Percentiles rank a stretch among this genome's conserved stretches.
phyloP scores from a whole-genome alignment of 176 grass and related monocot genomes.

The Alloteropsis semialata region DNA sequence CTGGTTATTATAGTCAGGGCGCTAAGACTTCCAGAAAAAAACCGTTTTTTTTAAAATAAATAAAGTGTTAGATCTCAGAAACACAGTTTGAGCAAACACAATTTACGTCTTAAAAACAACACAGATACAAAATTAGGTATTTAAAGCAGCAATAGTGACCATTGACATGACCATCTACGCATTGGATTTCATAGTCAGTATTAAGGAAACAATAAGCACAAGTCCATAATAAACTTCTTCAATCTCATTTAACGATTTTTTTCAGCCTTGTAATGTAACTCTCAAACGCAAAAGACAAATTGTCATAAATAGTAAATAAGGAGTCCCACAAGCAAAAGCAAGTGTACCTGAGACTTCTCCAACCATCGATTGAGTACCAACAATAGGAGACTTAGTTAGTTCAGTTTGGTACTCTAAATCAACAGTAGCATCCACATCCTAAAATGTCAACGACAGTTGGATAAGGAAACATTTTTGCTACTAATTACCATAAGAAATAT shows the following conservation, averaged over 20 bases:
- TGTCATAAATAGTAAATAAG: not conserved
- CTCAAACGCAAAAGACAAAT: not conserved
- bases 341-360: constrained; percentile 16
- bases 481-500: not conserved
- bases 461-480: not conserved
- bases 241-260: not conserved
- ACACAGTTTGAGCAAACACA: not conserved
- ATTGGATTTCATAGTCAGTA: not conserved
- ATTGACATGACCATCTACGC: not conserved
- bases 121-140: not conserved
- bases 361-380: constrained; percentile 7
- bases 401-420: constrained; percentile 23
- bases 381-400: not conserved
- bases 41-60: not conserved
- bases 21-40: not conserved
- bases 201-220: not conserved
- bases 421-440: constrained; percentile 17
- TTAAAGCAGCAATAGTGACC: not conserved
- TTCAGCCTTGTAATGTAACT: not conserved
- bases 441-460: constrained; percentile 9
- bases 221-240: not conserved
- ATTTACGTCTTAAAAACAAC: not conserved
- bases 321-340: constrained; percentile 3
- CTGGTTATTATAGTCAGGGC: not conserved
- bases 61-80: not conserved